Evolutionary conservation across 345 rosid genomes (phyloP).

Genomic region (Iberis pinnata): DNA sequence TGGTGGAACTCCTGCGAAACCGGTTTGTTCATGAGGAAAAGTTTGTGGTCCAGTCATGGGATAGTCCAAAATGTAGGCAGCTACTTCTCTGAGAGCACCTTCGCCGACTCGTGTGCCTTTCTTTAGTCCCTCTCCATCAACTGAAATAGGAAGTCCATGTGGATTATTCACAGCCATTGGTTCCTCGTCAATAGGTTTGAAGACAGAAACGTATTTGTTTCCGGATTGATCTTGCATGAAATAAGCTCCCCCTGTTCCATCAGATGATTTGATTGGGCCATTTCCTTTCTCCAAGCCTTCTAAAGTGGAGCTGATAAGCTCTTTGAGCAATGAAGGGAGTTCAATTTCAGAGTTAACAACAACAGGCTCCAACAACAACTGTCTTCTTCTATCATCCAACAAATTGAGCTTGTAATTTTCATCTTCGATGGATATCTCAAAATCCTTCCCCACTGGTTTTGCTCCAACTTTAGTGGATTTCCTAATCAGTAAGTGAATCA

Average conservation of each 20-base stretch:
- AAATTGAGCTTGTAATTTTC: conserved; percentile 23
- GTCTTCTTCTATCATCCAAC: conserved; percentile 20
- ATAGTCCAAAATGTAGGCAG: conserved; percentile 78
- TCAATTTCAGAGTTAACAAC: conserved; percentile 34
- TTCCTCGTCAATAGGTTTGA: conserved; percentile 85
- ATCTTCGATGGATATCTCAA: conserved; percentile 49
- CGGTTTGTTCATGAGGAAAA: conserved; percentile 34
- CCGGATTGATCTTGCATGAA: conserved; percentile 75
- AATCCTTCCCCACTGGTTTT: conserved; percentile 42
- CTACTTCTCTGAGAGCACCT: conserved; percentile 86
- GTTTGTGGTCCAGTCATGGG: conserved; percentile 40
- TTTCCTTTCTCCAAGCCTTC: conserved; percentile 63
- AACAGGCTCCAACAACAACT: conserved; percentile 60
- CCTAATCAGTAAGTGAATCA: conserved; percentile 53
- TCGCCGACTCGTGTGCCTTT: conserved; percentile 76
- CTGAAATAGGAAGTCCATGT: conserved; percentile 46
- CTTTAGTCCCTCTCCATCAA: conserved; percentile 76
- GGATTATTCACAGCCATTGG: conserved; percentile 88
- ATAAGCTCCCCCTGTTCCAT: conserved; percentile 86
- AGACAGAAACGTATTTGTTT: conserved; percentile 53
- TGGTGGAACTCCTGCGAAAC: conserved; percentile 86
- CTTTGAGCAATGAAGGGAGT: conserved; percentile 38
- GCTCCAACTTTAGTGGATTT: conserved; percentile 53
- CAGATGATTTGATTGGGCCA: conserved; percentile 54
- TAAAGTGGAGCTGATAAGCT: conserved; percentile 52